Evolutionary conservation across 208 protist genomes (phyloP).

Genomic region (Trichomonas tenax): DNA sequence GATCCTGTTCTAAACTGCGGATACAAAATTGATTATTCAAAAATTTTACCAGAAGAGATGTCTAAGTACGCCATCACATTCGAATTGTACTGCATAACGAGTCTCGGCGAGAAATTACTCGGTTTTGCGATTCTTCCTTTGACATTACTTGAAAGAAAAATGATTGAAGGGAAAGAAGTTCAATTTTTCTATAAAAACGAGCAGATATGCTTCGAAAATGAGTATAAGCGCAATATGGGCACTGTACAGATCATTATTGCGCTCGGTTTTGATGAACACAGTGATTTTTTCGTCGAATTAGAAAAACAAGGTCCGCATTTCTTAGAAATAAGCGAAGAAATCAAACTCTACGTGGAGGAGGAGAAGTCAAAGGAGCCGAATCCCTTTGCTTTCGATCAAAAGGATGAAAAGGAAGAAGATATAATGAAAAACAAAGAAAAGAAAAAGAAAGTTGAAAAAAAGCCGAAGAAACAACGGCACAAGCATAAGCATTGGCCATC

Average conservation of each 20-base stretch:
- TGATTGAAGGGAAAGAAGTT: not conserved
- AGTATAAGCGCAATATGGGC: not conserved
- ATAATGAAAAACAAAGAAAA: not conserved
- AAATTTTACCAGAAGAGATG: not conserved
- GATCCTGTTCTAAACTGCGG: not conserved
- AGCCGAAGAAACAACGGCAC: not conserved
- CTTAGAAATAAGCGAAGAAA: not conserved
- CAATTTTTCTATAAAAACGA: not conserved
- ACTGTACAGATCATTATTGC: not conserved
- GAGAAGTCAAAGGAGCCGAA: not conserved
- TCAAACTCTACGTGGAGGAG: not conserved
- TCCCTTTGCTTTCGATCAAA: not conserved
- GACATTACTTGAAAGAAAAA: not conserved
- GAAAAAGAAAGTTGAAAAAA: not conserved
- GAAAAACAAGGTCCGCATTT: not conserved
- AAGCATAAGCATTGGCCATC: not conserved
- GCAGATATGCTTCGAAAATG: not conserved
- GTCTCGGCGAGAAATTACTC: not conserved
- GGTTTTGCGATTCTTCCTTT: not conserved
- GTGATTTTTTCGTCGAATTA: not conserved
- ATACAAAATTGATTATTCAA: not conserved
- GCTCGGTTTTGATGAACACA: not conserved
- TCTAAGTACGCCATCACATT: not conserved
- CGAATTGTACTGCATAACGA: not conserved
- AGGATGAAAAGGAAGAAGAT: not conserved